Evolutionary conservation across 805 yeast species (phyloP), one percentile per base, ranked within the genome.

Genomic region (Candida ortonii): DNA sequence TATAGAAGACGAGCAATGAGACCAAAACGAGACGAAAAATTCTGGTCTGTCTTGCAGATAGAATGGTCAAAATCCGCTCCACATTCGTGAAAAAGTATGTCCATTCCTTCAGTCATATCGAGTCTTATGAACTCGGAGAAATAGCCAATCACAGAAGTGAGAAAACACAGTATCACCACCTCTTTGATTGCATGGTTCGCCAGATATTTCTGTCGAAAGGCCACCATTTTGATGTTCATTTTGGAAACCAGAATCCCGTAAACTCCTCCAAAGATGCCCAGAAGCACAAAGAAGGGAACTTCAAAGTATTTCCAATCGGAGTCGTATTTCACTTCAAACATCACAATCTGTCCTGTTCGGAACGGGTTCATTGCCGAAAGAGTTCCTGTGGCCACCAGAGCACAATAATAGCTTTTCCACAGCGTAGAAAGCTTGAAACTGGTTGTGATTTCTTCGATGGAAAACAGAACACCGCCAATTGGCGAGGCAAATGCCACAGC

Each of bases 401-500:
- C 84, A 50, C 97, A 88, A 50, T 87, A 89, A 53, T 89, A 93
- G 2, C 93, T 77, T 50, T 87, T 84, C 94, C 95, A 86, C 58
- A 94, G 71, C 1, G 96, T 84, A 3, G 83, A 70, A 11, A 88
- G 64, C 46, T 78, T 83, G 55, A 87, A 82, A 25, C 74, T 73
- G 20, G 80, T 69, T 0, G 93, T 76, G 19, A 93, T 87, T 49
- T 93, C 98, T 56, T 93, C 99, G 39, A 93, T 73, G 9, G 95
- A 79, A 57, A 94, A 93, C 24, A 93, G 61, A 1, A 93, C 97
- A 11, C 99, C 99, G 16, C 95, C 95, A 65, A 90, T 87, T 0
- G 98, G 98, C 9, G 89, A 77, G 0, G 96, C 97, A 66, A 93
- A 93, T 0, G 97, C 98, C 7, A 93, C 97, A 0, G 97, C 97